Percentiles rank a stretch among this genome's conserved stretches.
Evolutionary conservation across 208 protist genomes (phyloP).

Genomic region (Leishmania guyanensis): DNA sequence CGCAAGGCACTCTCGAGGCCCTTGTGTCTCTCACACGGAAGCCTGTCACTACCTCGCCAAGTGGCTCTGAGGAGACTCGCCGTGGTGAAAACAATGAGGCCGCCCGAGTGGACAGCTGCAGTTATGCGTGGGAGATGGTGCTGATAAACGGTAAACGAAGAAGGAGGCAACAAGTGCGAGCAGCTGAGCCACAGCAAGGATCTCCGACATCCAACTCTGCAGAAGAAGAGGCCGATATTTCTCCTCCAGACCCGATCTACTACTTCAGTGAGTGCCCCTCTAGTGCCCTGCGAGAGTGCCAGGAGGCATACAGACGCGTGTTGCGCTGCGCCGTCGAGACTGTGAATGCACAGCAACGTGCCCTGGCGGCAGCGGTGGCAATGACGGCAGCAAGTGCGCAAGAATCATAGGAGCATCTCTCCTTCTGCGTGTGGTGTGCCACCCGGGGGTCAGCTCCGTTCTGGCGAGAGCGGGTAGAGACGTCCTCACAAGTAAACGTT

Average conservation of each 20-base stretch:
- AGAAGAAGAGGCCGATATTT: background rate
- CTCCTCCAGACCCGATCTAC: conserved; percentile 37
- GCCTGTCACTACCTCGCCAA: background rate
- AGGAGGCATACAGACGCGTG: conserved; percentile 44
- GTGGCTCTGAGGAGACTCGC: background rate
- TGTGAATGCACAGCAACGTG: conserved; percentile 49
- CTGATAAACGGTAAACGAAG: background rate
- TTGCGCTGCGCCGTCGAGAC: conserved; percentile 40
- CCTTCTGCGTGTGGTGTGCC: background rate
- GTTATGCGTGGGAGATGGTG: background rate
- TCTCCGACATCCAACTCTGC: background rate
- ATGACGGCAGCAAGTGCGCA: background rate
- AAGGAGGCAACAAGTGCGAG: background rate
- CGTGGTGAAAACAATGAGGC: background rate
- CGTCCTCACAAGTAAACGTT: background rate
- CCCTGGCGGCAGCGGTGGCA: conserved; percentile 25
- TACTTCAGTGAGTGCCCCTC: conserved; percentile 49
- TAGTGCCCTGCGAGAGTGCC: conserved; percentile 45
- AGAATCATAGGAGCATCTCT: background rate
- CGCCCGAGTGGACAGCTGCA: too few relatives aligned
- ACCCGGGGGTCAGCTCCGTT: background rate
- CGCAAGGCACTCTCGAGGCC: conserved; percentile 27
- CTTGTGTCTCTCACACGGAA: conserved; percentile 20
- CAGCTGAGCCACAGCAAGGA: background rate
- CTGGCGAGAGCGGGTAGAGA: background rate